These are phyloP conservation scores for Brettanomyces anomalus DNA, from an alignment of 805 yeast genomes.

Conservation along the genomic window DNA sequence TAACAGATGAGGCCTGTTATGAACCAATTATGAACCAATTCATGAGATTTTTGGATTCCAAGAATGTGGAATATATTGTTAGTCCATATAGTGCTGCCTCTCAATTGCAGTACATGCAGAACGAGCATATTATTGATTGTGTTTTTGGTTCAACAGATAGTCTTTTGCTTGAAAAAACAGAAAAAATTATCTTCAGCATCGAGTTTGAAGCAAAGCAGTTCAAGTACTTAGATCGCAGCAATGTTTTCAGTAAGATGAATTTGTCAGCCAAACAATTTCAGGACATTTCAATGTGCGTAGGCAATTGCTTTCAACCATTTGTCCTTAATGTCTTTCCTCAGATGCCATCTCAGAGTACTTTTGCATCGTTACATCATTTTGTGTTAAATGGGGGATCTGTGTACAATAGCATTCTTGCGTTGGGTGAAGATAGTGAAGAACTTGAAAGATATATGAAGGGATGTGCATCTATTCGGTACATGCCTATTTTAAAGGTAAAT, in stretches of 20 bases:
- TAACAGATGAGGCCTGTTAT: constrained; percentile 40
- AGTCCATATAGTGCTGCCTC: constrained; percentile 79
- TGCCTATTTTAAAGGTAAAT: constrained; percentile 61
- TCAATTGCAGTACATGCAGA: constrained; percentile 66
- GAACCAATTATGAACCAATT: constrained; percentile 47
- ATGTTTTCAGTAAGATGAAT: constrained; percentile 51
- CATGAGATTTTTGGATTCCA: constrained; percentile 44
- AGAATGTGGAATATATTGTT: constrained; percentile 55
- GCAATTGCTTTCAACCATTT: constrained; percentile 64
- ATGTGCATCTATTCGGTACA: constrained; percentile 52
- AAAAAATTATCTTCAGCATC: constrained; percentile 63
- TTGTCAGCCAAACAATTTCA: constrained; percentile 58
- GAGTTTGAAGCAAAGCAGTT: constrained; percentile 60
- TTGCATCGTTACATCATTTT: constrained; percentile 23
- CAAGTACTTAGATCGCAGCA: constrained; percentile 50
- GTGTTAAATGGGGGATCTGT: constrained; percentile 34
- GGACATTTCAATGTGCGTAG: constrained; percentile 71
- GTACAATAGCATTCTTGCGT: constrained; percentile 37
- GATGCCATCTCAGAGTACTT: constrained; percentile 20
- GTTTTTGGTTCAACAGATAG: constrained; percentile 82
- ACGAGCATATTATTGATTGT: constrained; percentile 51
- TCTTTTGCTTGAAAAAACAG: constrained; percentile 48
- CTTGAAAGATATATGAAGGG: constrained; percentile 57
- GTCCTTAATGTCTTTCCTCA: constrained; percentile 45
- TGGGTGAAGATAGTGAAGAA: constrained; percentile 33